Evolutionary conservation across 2,329 filamentous ascomycete genomes (phyloP).

Genomic region (Ophiobolus disseminans): DNA sequence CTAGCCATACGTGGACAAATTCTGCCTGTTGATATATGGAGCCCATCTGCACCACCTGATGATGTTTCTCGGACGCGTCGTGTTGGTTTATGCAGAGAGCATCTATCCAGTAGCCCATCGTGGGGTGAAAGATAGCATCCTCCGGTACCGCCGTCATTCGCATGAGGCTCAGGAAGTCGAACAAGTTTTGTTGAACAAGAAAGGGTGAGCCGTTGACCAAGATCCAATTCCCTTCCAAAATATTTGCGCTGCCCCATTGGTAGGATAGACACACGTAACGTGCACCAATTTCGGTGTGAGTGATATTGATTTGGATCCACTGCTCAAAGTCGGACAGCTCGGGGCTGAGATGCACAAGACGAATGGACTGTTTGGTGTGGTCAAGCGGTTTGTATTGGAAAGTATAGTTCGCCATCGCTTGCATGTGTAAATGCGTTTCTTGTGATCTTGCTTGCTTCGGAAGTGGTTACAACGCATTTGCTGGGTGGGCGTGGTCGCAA

Average conservation of each 20-base stretch:
- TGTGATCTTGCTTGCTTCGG: background rate
- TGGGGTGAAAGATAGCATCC: background rate
- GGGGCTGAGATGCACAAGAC: background rate
- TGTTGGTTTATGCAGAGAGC: conserved; percentile 11
- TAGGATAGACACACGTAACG: background rate
- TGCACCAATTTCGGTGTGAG: background rate
- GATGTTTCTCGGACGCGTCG: conserved; percentile 3
- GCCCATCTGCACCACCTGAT: conserved; percentile 8
- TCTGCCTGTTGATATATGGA: conserved; percentile 1
- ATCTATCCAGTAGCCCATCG: conserved; percentile 8
- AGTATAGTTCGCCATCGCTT: background rate
- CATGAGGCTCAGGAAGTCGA: background rate
- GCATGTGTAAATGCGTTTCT: no score
- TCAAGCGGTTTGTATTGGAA: background rate
- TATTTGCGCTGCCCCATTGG: background rate
- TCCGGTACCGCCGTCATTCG: background rate
- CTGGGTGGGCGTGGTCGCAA: no score
- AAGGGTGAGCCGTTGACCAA: background rate
- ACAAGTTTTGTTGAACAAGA: background rate
- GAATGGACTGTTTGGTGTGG: background rate
- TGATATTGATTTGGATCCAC: background rate
- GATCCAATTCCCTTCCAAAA: background rate
- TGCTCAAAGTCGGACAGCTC: background rate
- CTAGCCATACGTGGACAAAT: conserved; percentile 12
- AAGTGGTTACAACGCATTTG: no score